These are phyloP conservation scores for Porphyrellus cyaneotinctus DNA, from an alignment of 768 basidiomycete species.

Conservation along the genomic window DNA sequence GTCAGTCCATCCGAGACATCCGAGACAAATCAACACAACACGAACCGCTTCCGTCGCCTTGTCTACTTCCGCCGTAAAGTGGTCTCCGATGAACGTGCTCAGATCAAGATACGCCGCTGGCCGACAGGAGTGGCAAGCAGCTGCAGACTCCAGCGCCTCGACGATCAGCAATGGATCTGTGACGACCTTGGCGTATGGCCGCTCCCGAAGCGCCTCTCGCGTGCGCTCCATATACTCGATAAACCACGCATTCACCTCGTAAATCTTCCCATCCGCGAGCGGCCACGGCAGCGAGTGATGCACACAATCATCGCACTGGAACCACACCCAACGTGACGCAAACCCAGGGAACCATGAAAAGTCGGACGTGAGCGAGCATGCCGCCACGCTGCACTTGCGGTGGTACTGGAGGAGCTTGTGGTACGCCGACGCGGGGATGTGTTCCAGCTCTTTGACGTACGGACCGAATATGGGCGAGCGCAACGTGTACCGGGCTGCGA, in stretches of 20 bases:
- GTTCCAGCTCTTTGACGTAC: slow-evolving; percentile 34
- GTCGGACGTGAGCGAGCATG: slow-evolving; percentile 31
- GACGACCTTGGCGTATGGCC: slow-evolving; percentile 30
- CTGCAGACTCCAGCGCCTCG: slow-evolving; percentile 29
- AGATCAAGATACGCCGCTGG: slow-evolving; percentile 29
- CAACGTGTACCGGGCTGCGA: slow-evolving; percentile 36
- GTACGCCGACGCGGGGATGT: slow-evolving; percentile 35
- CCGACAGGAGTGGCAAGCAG: slow-evolving; percentile 29
- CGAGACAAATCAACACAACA: slow-evolving; percentile 7
- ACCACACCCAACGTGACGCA: slow-evolving; percentile 36
- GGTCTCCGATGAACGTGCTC: slow-evolving; percentile 31
- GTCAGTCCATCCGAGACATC: slow-evolving; percentile 7
- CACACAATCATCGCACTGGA: slow-evolving; percentile 37
- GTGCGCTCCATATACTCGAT: slow-evolving; percentile 35
- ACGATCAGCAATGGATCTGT: slow-evolving; percentile 28
- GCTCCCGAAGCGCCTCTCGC: slow-evolving; percentile 28
- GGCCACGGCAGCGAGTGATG: slow-evolving; percentile 34
- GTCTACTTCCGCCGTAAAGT: slow-evolving; percentile 29
- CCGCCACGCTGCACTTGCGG: slow-evolving; percentile 30
- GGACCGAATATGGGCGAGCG: slow-evolving; percentile 33
- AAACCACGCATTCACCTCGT: slow-evolving; percentile 34
- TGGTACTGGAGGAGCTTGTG: slow-evolving; percentile 37
- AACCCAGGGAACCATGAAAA: slow-evolving; percentile 36
- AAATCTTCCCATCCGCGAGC: slow-evolving; percentile 33
- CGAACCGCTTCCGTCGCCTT: slow-evolving; percentile 28